These are phyloP conservation scores for Chlorokybus atmophyticus DNA, from an alignment of 139 green algal genomes.

Conservation along the genomic window DNA sequence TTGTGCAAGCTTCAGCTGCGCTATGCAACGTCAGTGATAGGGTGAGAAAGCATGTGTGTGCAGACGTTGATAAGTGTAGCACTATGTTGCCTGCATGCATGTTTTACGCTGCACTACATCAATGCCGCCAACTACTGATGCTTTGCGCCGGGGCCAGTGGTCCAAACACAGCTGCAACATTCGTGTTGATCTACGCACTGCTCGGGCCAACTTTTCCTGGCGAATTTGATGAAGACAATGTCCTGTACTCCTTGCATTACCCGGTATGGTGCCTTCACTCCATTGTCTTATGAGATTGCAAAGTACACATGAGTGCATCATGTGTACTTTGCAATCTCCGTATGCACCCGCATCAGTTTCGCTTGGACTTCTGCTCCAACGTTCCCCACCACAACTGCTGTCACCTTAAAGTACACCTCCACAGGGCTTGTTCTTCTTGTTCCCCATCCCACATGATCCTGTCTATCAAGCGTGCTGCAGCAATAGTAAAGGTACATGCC, in stretches of 20 bases:
- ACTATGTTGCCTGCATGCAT: background rate
- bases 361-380: background rate
- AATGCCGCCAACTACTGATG: background rate
- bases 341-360: background rate
- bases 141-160: slow-evolving; percentile 17
- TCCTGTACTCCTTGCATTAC: slow-evolving; percentile 32
- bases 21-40: slow-evolving; percentile 9
- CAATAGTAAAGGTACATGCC: background rate
- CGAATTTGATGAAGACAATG: slow-evolving; percentile 1
- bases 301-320: background rate
- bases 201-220: slow-evolving; percentile 40
- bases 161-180: slow-evolving; percentile 25
- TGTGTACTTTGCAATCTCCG: background rate
- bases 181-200: slow-evolving; percentile 34
- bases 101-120: background rate
- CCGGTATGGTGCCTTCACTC: slow-evolving; percentile 18
- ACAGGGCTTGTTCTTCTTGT: slow-evolving; percentile 11
- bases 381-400: background rate
- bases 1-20: slow-evolving; percentile 31
- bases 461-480: no score
- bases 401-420: slow-evolving; percentile 1
- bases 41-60: slow-evolving; percentile 1
- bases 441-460: slow-evolving; percentile 15
- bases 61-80: background rate
- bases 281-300: background rate